Base-by-base conservation (phyloP, 345 rosid species). In the Arabidopsis arenosa region DNA sequence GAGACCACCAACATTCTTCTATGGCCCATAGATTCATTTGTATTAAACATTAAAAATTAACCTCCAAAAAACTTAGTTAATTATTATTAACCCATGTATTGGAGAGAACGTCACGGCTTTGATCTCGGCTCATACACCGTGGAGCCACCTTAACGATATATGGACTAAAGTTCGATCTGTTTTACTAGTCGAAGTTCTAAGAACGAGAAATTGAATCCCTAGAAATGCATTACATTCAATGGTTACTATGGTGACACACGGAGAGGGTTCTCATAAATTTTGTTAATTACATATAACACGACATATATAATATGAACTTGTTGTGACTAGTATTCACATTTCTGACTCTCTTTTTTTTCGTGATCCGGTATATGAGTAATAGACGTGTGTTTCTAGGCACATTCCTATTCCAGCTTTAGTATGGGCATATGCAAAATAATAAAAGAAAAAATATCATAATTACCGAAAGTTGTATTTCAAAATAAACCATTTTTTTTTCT, bases 51-150 rank as follows among this genome's bases (percentile, higher is more conserved):
- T 40, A 9, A 36, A 36, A 65, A 5, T 10, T 3, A 60, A 30
- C 13, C n/a, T 59, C 70, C 8, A 37, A 40, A 53, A 69, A 69
- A 14, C n/a, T 54, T 33, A 59, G 39, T 49, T 30, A 78, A 66
- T 51, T 43, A 64, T 45, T 12, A 17, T 15, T n/a, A 41, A 59
- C 17, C 41, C 32, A 65, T 71, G 77, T 80, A 57, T 71, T 49
- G 80, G 82, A 67, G 82, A 75, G 85, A 68, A 82, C 84, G 61
- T 80, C 73, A 51, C 80, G 84, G 75, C 81, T 56, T 66, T 32
- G 51, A 59, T 76, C 79, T 78, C 80, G 83, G 85, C 70, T 81
- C 78, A 74, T 77, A 69, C 78, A 78, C 55, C 55, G 69, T 76
- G 57, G 69, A 76, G 48, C 56, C 39, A 75, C 55, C 75, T 75